A percentile compares a stretch with the other conserved stretches of the same genome.
Evolutionary conservation across 73 alveolate genomes (phyloP).

Genomic region (Paramecium biaurelia): DNA sequence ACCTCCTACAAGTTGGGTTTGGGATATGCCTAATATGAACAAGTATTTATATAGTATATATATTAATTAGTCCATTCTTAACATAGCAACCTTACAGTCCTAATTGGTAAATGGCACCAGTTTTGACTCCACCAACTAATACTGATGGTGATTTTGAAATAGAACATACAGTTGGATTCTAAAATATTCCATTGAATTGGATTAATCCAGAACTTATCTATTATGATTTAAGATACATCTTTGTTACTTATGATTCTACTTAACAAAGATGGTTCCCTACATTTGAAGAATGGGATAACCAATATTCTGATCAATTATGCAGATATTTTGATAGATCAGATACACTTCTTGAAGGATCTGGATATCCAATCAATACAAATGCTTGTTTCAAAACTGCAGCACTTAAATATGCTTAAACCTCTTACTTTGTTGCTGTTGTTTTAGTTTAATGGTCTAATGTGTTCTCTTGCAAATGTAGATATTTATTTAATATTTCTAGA

Average conservation of each 20-base stretch:
- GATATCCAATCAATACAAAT: constrained; percentile 4
- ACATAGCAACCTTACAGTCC: not conserved
- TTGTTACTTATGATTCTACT: not conserved
- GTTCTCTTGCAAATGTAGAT: constrained; percentile 41
- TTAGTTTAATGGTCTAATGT: constrained; percentile 52
- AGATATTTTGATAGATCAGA: constrained; percentile 45
- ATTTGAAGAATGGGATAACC: not conserved
- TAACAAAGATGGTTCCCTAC: not conserved
- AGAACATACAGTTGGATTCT: not conserved
- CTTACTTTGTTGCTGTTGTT: constrained; percentile 16
- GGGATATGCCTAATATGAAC: constrained; percentile 38
- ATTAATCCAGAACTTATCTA: not conserved
- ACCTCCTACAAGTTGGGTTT: constrained; percentile 12
- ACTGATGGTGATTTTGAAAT: not conserved
- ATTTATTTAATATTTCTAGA: not conserved
- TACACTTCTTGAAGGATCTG: constrained; percentile 21
- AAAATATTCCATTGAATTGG: constrained; percentile 33
- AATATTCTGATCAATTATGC: constrained; percentile 9
- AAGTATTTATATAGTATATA: not conserved
- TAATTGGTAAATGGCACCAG: constrained; percentile 49
- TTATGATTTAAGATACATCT: constrained; percentile 57
- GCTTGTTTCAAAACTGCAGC: constrained; percentile 63
- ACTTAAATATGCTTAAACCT: constrained; percentile 37
- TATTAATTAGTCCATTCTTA: not conserved
- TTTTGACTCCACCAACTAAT: not conserved